Evolutionary conservation across 1,284 basidiomycete species (phyloP).

Genomic region (Cerrena zonata): DNA sequence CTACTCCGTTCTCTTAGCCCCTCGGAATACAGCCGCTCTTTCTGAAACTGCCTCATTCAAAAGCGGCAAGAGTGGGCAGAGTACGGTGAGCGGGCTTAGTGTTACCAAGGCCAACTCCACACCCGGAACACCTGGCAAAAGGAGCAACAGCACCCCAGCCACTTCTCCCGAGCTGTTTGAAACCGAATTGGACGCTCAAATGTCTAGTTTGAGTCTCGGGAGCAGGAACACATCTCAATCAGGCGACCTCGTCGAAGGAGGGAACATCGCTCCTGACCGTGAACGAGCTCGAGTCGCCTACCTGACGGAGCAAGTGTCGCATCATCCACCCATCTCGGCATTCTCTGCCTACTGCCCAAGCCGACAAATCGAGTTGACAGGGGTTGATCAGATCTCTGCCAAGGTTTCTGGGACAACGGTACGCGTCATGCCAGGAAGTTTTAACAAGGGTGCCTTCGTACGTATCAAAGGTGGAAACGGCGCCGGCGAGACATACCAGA

Average conservation of each 20-base stretch:
- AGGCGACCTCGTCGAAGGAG: conserved; percentile 21
- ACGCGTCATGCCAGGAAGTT: conserved; percentile 75
- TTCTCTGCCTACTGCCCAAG: conserved; percentile 78
- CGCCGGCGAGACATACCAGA: conserved; percentile 77
- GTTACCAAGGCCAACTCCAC: conserved; percentile 49
- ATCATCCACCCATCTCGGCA: conserved; percentile 92
- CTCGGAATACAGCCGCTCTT: conserved; percentile 22
- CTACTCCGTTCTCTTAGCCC: conserved; percentile 23
- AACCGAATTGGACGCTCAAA: conserved; percentile 41
- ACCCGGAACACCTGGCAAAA: conserved; percentile 30
- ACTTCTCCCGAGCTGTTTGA: conserved; percentile 48
- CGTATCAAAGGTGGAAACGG: conserved; percentile 71
- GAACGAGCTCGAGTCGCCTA: conserved; percentile 59
- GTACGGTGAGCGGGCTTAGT: conserved; percentile 49
- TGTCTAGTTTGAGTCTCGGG: conserved; percentile 56
- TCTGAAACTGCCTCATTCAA: conserved; percentile 53
- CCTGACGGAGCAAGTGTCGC: conserved; percentile 84
- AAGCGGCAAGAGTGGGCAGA: conserved; percentile 49
- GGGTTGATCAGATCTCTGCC: conserved; percentile 90
- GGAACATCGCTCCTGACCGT: conserved; percentile 17
- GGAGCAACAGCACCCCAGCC: conserved; percentile 38
- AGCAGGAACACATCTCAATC: conserved; percentile 33
- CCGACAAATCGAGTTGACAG: conserved; percentile 65
- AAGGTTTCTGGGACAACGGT: conserved; percentile 82
- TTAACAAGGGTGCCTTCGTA: conserved; percentile 87